Conservation (phyloP, 2,329 filamentous ascomycete genomes). For the Colletotrichum sp. region DNA sequence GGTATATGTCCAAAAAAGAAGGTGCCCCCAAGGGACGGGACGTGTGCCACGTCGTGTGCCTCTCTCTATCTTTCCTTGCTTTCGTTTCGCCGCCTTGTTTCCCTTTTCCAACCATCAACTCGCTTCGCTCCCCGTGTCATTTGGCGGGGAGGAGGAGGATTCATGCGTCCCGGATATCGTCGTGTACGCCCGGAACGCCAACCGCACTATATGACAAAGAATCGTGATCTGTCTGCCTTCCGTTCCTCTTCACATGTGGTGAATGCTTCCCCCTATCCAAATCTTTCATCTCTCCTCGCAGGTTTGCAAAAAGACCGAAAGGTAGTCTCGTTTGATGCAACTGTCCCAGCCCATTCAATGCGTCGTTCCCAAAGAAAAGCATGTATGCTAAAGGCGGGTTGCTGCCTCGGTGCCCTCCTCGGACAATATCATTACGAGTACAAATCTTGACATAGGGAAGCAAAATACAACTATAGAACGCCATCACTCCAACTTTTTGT, state of each 20-base stretch:
- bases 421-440: not conserved
- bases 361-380: not conserved
- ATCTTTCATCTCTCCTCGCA: not conserved
- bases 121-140: not conserved
- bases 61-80: not conserved
- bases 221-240: not conserved
- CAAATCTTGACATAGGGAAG: not conserved
- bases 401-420: not conserved
- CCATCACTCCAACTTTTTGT: conserved; percentile 15
- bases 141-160: not conserved
- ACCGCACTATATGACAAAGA: not conserved
- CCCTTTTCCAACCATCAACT: not conserved
- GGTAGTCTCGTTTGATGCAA: not conserved
- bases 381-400: not conserved
- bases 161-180: not conserved
- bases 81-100: not conserved
- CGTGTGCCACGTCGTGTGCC: not conserved
- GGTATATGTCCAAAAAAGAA: not conserved
- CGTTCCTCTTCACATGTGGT: not conserved
- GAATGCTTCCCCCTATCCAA: not conserved
- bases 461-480: not conserved
- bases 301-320: not conserved
- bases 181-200: conserved; percentile 18
- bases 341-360: not conserved
- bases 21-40: not conserved